Percentiles rank a stretch among this genome's conserved stretches.
Evolutionary conservation across 176 grass and related monocot genomes (phyloP).

Genomic region (Themeda triandra): DNA sequence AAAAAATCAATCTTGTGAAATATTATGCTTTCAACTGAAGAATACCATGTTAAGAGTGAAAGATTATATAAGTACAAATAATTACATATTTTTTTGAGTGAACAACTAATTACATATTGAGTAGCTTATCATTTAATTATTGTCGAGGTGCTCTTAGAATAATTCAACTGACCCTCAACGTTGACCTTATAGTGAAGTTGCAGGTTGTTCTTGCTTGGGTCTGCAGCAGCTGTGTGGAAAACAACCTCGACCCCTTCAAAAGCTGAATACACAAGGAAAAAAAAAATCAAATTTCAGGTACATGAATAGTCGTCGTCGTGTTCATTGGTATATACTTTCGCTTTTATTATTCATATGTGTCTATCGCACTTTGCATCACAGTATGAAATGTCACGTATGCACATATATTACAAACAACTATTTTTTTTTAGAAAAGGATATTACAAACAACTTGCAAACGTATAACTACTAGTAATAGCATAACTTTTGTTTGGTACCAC

Average conservation of each 20-base stretch:
- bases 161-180: slow-evolving; percentile 45
- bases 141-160: not conserved
- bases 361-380: too few species aligned
- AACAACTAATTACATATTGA: not conserved
- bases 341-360: too few species aligned
- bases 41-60: not conserved
- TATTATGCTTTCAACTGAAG: not conserved
- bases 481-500: too few species aligned
- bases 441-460: too few species aligned
- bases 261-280: slow-evolving; percentile 36
- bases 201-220: slow-evolving; percentile 43
- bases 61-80: not conserved
- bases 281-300: not conserved
- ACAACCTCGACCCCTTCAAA: slow-evolving; percentile 60
- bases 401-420: too few species aligned
- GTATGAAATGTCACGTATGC: too few species aligned
- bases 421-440: too few species aligned
- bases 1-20: not conserved
- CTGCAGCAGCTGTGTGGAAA: slow-evolving; percentile 67
- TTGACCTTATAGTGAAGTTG: slow-evolving; percentile 71
- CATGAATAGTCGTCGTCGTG: too few species aligned
- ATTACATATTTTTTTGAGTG: not conserved
- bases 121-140: not conserved
- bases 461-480: too few species aligned
- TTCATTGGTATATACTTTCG: too few species aligned